Percentiles rank a stretch among this genome's conserved stretches.
phyloP scores from a whole-genome alignment of 208 protist genomes.

The Trypanosoma theileri region DNA sequence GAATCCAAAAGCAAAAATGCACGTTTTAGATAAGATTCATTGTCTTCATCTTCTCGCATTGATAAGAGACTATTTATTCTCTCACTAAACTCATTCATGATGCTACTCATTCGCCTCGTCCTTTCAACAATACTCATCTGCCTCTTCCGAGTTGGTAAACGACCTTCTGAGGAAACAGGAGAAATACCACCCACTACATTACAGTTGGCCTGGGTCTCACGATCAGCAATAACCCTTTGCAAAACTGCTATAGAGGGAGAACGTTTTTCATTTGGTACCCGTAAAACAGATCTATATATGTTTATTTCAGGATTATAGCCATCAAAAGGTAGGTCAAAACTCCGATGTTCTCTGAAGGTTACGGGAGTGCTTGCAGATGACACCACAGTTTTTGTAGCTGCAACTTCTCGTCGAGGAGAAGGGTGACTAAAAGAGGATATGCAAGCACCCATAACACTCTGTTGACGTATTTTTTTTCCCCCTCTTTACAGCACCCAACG shows the following conservation, averaged over 20 bases:
- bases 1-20: slow-evolving; percentile 30
- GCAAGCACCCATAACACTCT: neutral
- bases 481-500: neutral
- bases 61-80: slow-evolving; percentile 27
- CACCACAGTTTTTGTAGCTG: neutral
- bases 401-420: neutral
- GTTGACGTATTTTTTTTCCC: neutral
- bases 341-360: neutral
- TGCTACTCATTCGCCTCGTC: slow-evolving; percentile 33
- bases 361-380: neutral
- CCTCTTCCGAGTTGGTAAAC: neutral
- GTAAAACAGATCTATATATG: neutral
- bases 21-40: slow-evolving; percentile 25
- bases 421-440: neutral
- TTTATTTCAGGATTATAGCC: slow-evolving; percentile 21
- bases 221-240: slow-evolving; percentile 37
- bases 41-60: slow-evolving; percentile 16
- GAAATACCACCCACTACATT: neutral
- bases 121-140: slow-evolving; percentile 27
- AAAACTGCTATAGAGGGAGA: slow-evolving; percentile 36
- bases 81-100: slow-evolving; percentile 38
- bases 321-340: slow-evolving; percentile 16
- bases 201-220: neutral
- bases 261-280: slow-evolving; percentile 12
- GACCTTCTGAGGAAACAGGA: neutral